Evolutionary conservation across 305 asterid genomes (phyloP).

Genomic region (Coffea humblotiana): DNA sequence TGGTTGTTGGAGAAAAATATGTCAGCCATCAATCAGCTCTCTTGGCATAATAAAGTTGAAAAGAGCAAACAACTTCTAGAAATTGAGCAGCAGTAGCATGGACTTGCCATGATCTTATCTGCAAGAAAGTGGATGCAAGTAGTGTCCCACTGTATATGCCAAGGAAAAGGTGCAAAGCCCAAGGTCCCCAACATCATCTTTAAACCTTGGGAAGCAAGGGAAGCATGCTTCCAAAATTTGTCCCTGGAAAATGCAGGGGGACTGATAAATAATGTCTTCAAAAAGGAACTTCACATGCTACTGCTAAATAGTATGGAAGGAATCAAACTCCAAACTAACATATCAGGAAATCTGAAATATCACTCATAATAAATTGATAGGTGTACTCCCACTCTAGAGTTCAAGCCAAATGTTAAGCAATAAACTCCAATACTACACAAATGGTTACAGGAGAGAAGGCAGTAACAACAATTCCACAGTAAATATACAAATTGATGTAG

Average conservation of each 20-base stretch:
- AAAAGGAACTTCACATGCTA: constrained; percentile 24
- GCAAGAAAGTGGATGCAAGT: constrained; percentile 27
- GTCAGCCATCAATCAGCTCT: constrained; percentile 8
- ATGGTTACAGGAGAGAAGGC: background rate
- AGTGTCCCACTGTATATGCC: constrained; percentile 27
- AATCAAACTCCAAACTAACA: constrained; percentile 20
- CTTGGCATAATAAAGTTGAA: background rate
- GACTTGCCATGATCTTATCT: constrained; percentile 30
- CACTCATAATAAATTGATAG: constrained; percentile 12
- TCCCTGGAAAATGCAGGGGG: constrained; percentile 68
- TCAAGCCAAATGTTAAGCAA: constrained; percentile 1
- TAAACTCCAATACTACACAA: background rate
- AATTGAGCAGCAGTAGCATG: constrained; percentile 25
- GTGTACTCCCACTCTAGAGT: background rate
- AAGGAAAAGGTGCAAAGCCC: constrained; percentile 32
- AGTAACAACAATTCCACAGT: background rate
- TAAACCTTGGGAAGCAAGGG: constrained; percentile 37
- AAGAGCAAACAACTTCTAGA: background rate
- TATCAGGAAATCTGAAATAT: constrained; percentile 19
- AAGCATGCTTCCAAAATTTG: constrained; percentile 37
- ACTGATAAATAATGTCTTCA: constrained; percentile 41
- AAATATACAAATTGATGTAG: background rate
- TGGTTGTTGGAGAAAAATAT: background rate
- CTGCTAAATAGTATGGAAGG: constrained; percentile 30
- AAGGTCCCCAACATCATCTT: constrained; percentile 30